These are phyloP conservation scores for Oryza coarctata DNA, from an alignment of 176 grass and related monocot genomes.

Conservation along the genomic window DNA sequence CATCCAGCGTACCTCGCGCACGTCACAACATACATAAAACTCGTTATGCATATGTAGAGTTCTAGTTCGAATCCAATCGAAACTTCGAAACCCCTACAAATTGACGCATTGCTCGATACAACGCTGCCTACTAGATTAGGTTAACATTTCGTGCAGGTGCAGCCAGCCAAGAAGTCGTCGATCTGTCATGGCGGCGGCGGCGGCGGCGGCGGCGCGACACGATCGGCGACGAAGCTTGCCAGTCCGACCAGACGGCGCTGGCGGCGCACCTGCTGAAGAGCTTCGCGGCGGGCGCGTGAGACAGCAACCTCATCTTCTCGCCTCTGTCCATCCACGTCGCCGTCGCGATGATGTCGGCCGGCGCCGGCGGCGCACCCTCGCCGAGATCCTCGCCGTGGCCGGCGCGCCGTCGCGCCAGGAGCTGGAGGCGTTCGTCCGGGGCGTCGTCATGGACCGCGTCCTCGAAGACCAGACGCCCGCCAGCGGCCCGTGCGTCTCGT, in stretches of 20 bases:
- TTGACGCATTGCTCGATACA: too few species aligned
- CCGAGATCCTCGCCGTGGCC: too few species aligned
- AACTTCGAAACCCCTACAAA: too few species aligned
- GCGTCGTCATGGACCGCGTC: neutral
- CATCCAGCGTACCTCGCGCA: too few species aligned
- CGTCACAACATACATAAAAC: too few species aligned
- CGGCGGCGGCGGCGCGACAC: too few species aligned
- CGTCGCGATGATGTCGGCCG: neutral
- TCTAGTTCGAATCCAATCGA: too few species aligned
- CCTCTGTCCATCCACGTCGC: constrained; percentile 24
- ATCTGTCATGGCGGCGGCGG: neutral
- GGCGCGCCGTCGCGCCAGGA: neutral
- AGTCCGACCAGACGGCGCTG: neutral
- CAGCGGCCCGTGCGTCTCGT: neutral
- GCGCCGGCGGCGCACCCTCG: too few species aligned
- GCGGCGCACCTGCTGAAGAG: constrained; percentile 15
- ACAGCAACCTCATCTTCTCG: constrained; percentile 1
- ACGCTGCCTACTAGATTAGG: too few species aligned
- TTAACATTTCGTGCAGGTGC: too few species aligned
- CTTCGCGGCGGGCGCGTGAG: neutral
- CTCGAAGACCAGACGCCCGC: neutral
- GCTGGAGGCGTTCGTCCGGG: neutral
- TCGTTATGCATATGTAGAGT: too few species aligned
- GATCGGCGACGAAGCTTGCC: neutral
- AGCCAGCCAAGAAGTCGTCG: neutral